Evolutionary conservation across 306 rosid genomes (phyloP), one percentile per base, ranked within the genome.

Genomic region (Hippophae rhamnoides): DNA sequence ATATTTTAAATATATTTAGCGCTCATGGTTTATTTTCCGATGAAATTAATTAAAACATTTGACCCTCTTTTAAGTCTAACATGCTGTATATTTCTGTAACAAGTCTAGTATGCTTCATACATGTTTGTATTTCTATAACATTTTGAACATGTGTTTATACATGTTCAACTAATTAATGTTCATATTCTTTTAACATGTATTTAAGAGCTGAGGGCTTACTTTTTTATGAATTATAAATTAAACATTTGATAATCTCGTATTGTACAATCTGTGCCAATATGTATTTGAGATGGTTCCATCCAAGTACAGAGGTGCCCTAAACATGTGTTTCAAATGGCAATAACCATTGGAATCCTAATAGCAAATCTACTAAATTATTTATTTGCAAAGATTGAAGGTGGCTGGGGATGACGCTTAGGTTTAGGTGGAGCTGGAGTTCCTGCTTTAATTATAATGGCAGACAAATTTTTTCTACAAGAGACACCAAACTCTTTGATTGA

Each of bases 331-430:
- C 95, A 89, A 65, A 56, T 86, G 61, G 73, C 89, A 40, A 84
- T 89, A 61, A 86, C 97, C 6, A 50, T 82, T 11, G 93, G 97
- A 44, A 89, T 86, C 25, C 78, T 89, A 14, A 56, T 64, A 1
- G 95, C 97, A 41, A 82, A 81, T 66, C 41, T 82, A 3, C 64
- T 74, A 7, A 89, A 89, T 78, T 89, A 89, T 56, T 68, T 65
- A 46, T 80, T 86, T 38, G 67, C 82, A 8, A 43, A 74, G 56
- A 64, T 82, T 5, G 5, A 72, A n/a, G 73, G 84, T 13, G 89
- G 92, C 7, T 76, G 87, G 50, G 89, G 93, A 5, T 89, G 95
- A 95, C 70, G 95, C 7, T 65, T 86, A 57, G 84, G 93, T 69
- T 82, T 89, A 23, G 97, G 93, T 0, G 81, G 85, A 8, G 95